phyloP scores from a whole-genome alignment of 768 basidiomycete species.

The Tylopilus rubrobrunneus region DNA sequence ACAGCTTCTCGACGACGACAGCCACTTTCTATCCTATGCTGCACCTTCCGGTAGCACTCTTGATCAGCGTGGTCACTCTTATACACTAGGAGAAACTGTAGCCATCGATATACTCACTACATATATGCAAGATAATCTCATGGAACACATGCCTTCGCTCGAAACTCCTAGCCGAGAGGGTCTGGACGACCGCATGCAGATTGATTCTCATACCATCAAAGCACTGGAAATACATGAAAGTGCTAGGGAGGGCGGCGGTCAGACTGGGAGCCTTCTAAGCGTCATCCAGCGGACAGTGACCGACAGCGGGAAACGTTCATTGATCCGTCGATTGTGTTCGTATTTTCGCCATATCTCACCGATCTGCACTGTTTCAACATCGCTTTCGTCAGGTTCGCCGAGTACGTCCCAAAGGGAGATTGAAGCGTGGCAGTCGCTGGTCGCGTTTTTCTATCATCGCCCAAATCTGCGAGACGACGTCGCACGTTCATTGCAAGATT shows the following conservation, averaged over 20 bases:
- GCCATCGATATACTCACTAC: conserved; percentile 62
- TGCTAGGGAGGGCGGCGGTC: conserved; percentile 67
- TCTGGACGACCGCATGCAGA: conserved; percentile 66
- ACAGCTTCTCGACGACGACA: conserved; percentile 49
- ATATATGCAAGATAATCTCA: conserved; percentile 62
- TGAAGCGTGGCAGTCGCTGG: conserved; percentile 68
- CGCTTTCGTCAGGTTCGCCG: conserved; percentile 61
- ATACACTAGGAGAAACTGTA: conserved; percentile 41
- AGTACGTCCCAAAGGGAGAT: conserved; percentile 75
- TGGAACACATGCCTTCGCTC: conserved; percentile 75
- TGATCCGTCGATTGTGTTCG: conserved; percentile 77
- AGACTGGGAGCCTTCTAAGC: conserved; percentile 69
- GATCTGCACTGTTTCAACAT: conserved; percentile 13
- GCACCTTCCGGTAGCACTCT: conserved; percentile 1
- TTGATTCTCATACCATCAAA: conserved; percentile 84
- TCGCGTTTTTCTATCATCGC: conserved; percentile 61
- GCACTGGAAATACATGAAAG: conserved; percentile 83
- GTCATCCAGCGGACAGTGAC: conserved; percentile 76
- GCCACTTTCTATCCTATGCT: conserved; percentile 51
- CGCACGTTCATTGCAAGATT: conserved; percentile 45
- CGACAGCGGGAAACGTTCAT: conserved; percentile 68
- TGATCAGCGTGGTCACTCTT: conserved; percentile 4
- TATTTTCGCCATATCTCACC: conserved; percentile 4
- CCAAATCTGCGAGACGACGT: conserved; percentile 67
- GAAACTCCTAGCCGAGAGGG: conserved; percentile 55